Conservation (phyloP, 805 yeast species). For the Trichomonascus vanleenenianus region DNA sequence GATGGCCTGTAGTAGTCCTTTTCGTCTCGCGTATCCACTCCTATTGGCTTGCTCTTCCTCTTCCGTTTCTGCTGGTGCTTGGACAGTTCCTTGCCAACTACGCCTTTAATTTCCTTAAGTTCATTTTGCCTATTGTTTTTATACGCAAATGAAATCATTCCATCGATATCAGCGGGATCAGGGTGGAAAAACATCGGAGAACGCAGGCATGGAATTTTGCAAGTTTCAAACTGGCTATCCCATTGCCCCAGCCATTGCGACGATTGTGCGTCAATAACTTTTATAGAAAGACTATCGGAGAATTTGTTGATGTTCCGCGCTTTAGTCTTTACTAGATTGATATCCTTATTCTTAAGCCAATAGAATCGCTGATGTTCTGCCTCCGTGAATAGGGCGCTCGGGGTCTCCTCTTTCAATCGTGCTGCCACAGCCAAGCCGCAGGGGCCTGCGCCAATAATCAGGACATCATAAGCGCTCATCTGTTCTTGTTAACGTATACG, state of each 20-base stretch:
- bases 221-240: slow-evolving; percentile 36
- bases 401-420: slow-evolving; percentile 36
- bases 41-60: slow-evolving; percentile 6
- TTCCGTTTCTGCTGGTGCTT: slow-evolving; percentile 32
- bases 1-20: slow-evolving; percentile 40
- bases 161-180: slow-evolving; percentile 39
- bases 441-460: slow-evolving; percentile 42
- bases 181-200: slow-evolving; percentile 44
- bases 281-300: slow-evolving; percentile 25
- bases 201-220: slow-evolving; percentile 36
- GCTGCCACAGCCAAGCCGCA: slow-evolving; percentile 38
- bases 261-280: slow-evolving; percentile 32
- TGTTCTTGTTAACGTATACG: no score
- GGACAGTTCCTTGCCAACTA: slow-evolving; percentile 38
- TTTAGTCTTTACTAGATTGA: slow-evolving; percentile 13
- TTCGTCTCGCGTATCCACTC: slow-evolving; percentile 37
- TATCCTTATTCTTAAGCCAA: slow-evolving; percentile 31
- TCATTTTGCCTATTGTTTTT: slow-evolving; percentile 29
- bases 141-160: slow-evolving; percentile 36
- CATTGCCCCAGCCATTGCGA: slow-evolving; percentile 36
- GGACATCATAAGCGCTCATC: slow-evolving; percentile 24
- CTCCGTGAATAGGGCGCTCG: slow-evolving; percentile 39
- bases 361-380: slow-evolving; percentile 42
- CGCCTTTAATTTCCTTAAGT: slow-evolving; percentile 34
- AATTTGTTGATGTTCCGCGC: not conserved